Conservation (phyloP, 2,329 filamentous ascomycete genomes). For the Venturia aucupariae region DNA sequence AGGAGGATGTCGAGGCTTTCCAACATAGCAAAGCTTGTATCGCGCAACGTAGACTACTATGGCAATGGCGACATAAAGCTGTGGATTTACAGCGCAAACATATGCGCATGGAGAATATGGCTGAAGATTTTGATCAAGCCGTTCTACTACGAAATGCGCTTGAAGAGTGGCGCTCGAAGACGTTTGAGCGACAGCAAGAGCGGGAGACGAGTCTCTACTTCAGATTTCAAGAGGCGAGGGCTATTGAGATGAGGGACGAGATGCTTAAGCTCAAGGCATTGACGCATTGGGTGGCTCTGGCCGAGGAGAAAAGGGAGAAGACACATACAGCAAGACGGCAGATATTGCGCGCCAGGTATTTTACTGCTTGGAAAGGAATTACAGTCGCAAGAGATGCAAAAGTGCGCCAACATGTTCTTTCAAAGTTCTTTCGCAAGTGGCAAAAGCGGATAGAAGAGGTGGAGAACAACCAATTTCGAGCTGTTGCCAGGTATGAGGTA, state of each 20-base stretch:
- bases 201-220: conserved; percentile 9
- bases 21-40: conserved; percentile 30
- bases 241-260: conserved; percentile 54
- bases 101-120: conserved; percentile 22
- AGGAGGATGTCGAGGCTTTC: conserved; percentile 42
- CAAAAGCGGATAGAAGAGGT: conserved; percentile 32
- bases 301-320: conserved; percentile 55
- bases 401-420: conserved; percentile 42
- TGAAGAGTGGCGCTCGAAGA: conserved; percentile 10
- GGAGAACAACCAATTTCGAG: conserved; percentile 26
- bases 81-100: conserved; percentile 22
- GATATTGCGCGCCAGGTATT: conserved; percentile 59
- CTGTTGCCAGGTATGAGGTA: conserved; percentile 24
- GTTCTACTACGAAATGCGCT: conserved; percentile 15
- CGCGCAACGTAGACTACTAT: conserved; percentile 26
- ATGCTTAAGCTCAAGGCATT: conserved; percentile 57
- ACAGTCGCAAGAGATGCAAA: conserved; percentile 51
- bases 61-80: conserved; percentile 39
- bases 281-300: conserved; percentile 58
- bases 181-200: background rate
- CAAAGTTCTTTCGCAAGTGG: conserved; percentile 48
- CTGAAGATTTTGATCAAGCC: conserved; percentile 14
- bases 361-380: conserved; percentile 60
- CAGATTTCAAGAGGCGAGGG: conserved; percentile 45
- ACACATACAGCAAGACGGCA: conserved; percentile 61